Base-by-base conservation (phyloP, 2,329 filamentous ascomycete genomes). In the Ceratocystis papillata region DNA sequence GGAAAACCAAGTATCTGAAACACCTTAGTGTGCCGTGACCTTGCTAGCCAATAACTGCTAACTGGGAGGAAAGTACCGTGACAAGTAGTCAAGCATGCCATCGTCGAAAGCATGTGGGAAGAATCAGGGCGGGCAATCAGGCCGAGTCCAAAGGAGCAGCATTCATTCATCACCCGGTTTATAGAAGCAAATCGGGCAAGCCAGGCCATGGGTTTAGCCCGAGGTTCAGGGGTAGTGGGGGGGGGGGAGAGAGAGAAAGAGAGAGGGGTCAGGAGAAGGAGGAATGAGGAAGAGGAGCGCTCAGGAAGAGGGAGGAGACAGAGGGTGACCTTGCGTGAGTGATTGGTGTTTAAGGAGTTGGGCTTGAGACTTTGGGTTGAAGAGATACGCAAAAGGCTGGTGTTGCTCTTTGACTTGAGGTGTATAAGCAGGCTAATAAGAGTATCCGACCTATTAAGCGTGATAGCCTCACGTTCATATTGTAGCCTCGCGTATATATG, bases 321-420 rank as follows among this genome's bases (percentile, higher is more conserved):
- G 15, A 33, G 28, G 28, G 22, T 37, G 28, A n/a, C 28, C 22
- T 25, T 15, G 20, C 6, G n/a, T 7, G 22, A 12, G 28, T 57
- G 53, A 30, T 57, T 37, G 28, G 55, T 37, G 17, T n/a, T 37
- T 2, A 59, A 30, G 33, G 28, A 10, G 25, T 59, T 30, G 25
- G 2, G 55, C 55, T n/a, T 59, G 28, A 59, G 55, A 59, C 55
- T 20, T 59, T 59, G 55, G 55, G 55, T 37, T 37, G 15, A 37
- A 59, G 55, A 33, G 33, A 37, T n/a, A 20, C 17, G 5, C n/a
- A 37, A 30, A 30, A 15, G 12, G 5, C n/a, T 37, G 30, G 55
- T 20, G 55, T 37, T 22, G 12, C 20, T 59, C 28, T 25, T 15
- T 6, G 17, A 15, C 1, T 25, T 53, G 3, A 41, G 12, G 10